Conservation (phyloP, 78 protist species). For the Salpingoeca rosetta region DNA sequence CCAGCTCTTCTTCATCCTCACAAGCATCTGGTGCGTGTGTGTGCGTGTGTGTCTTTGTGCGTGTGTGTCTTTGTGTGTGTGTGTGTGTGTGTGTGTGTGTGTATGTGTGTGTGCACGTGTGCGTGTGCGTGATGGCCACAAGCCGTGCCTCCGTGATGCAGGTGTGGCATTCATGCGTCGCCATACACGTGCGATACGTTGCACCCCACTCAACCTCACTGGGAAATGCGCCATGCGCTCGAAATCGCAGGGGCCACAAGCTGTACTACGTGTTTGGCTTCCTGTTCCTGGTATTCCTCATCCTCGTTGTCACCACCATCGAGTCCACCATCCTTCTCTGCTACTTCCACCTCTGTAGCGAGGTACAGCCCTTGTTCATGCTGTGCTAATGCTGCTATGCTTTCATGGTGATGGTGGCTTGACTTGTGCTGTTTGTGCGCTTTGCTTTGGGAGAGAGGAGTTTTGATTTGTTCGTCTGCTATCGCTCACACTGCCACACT, state of each 20-base stretch:
- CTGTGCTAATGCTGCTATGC: too few relatives aligned
- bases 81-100: background rate
- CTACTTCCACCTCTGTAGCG: constrained; percentile 87
- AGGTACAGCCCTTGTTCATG: constrained; percentile 35
- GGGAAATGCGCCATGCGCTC: too few relatives aligned
- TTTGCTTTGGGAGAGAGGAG: too few relatives aligned
- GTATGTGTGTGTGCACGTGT: too few relatives aligned
- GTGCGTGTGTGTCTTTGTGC: too few relatives aligned
- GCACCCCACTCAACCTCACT: too few relatives aligned
- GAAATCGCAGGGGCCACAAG: constrained; percentile 48
- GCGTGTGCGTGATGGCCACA: too few relatives aligned
- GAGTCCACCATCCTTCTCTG: constrained; percentile 84
- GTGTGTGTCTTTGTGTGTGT: background rate
- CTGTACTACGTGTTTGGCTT: constrained; percentile 91
- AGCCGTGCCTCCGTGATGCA: too few relatives aligned
- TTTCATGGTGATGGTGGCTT: background rate
- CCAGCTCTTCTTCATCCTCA: constrained; percentile 85
- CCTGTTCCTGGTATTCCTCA: constrained; percentile 81
- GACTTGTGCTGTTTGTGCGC: constrained; percentile 2
- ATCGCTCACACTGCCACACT: too few relatives aligned
- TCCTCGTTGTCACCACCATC: constrained; percentile 75
- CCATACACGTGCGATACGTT: too few relatives aligned
- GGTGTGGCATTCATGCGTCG: too few relatives aligned
- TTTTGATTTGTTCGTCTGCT: too few relatives aligned
- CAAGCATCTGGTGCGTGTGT: constrained; percentile 62